Conservation (phyloP, 129 eudicot genomes). For the Lactuca sativa region DNA sequence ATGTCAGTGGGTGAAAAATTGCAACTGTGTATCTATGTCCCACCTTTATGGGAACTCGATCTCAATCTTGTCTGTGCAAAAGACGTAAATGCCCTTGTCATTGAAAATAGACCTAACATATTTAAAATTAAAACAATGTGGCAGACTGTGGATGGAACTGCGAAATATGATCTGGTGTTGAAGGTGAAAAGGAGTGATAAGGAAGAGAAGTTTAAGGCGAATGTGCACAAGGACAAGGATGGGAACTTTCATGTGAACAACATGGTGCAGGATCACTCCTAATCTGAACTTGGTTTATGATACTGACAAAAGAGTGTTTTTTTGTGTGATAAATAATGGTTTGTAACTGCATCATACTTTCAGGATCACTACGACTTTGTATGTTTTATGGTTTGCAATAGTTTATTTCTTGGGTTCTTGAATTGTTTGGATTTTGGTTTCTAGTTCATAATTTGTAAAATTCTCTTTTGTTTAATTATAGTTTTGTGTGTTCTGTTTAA, state of each 20-base stretch:
- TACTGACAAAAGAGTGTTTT: conserved; percentile 7
- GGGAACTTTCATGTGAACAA: conserved; percentile 61
- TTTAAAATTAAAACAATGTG: not conserved
- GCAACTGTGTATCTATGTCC: no score
- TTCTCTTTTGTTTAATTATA: no score
- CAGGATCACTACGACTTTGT: not conserved
- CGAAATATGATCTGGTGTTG: conserved; percentile 65
- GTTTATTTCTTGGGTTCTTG: not conserved
- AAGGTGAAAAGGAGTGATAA: conserved; percentile 76
- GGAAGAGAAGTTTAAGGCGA: conserved; percentile 80
- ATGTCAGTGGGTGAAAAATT: no score
- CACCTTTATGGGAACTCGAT: no score
- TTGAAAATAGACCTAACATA: not conserved
- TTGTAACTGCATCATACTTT: conserved; percentile 18
- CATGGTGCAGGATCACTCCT: conserved; percentile 52
- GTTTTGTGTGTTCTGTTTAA: no score
- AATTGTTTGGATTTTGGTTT: not conserved
- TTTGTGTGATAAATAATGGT: conserved; percentile 35
- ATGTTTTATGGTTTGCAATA: not conserved
- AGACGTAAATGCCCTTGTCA: not conserved
- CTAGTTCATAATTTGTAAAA: no score
- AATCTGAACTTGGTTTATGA: not conserved
- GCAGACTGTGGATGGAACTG: conserved; percentile 54
- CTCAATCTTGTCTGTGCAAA: not conserved
- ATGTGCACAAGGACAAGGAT: conserved; percentile 72